Evolutionary conservation across 2,329 filamentous ascomycete species (phyloP).

Genomic region (Ceratocystis albifundus): DNA sequence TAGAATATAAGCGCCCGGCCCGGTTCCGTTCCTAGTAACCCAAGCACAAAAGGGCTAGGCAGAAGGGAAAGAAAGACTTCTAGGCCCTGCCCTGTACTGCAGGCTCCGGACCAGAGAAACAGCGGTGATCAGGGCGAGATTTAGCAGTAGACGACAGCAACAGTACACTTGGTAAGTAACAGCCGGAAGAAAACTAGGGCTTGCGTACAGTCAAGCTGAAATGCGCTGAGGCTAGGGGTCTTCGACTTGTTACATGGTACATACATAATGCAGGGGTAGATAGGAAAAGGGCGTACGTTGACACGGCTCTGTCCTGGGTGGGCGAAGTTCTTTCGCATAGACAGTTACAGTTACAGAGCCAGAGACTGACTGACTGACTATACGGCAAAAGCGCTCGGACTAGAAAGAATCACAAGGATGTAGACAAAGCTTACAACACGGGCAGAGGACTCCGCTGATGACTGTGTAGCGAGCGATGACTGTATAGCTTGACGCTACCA

Average conservation of each 20-base stretch:
- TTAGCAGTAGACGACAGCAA: too few relatives aligned
- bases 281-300: not conserved
- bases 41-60: not conserved
- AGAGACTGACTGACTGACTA: not conserved
- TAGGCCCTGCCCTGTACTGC: too few relatives aligned
- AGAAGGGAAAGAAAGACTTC: too few relatives aligned
- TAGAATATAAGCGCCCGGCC: not conserved
- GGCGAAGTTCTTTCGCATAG: not conserved
- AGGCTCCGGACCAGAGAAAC: not conserved
- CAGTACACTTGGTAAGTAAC: too few relatives aligned
- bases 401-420: not conserved
- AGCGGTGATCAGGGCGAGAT: too few relatives aligned
- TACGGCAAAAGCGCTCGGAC: not conserved
- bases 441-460: not conserved
- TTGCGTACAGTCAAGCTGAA: not conserved
- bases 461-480: not conserved
- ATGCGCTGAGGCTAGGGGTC: not conserved
- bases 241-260: not conserved
- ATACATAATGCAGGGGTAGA: not conserved
- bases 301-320: not conserved
- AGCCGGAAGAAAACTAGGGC: too few relatives aligned
- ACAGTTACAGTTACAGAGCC: too few relatives aligned
- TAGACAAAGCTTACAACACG: not conserved
- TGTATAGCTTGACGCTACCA: not conserved
- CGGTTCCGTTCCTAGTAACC: not conserved